Conservation (phyloP, 805 yeast species). For the Saccharomycopsis babjevae region DNA sequence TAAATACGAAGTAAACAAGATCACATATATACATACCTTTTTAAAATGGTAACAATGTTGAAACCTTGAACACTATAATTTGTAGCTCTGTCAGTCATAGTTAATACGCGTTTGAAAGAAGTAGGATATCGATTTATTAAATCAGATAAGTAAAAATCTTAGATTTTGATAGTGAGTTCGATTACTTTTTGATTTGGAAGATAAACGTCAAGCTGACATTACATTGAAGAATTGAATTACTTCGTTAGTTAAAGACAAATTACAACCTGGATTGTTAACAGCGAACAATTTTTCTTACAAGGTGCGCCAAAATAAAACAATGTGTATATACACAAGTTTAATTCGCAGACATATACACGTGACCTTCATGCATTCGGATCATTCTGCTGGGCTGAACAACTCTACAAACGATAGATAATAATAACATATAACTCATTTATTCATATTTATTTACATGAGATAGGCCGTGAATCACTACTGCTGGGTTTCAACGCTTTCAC, state of each 20-base stretch:
- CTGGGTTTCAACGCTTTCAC: neutral
- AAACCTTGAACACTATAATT: conserved; percentile 66
- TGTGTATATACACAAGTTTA: neutral
- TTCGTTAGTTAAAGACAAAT: neutral
- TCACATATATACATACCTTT: conserved; percentile 33
- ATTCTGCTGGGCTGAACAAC: neutral
- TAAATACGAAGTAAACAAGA: neutral
- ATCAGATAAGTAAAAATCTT: neutral
- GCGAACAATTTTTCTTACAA: neutral
- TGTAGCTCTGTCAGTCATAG: conserved; percentile 24
- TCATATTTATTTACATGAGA: neutral
- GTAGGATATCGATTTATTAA: neutral
- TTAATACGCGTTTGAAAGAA: neutral
- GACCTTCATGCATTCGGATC: neutral
- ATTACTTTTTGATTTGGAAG: neutral
- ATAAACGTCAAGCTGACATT: neutral
- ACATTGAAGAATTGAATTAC: neutral
- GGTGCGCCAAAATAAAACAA: neutral
- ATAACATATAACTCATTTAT: neutral
- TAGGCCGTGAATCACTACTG: neutral
- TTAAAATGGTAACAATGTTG: conserved; percentile 71
- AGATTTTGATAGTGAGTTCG: too few relatives aligned
- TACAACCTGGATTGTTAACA: neutral
- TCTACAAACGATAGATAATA: neutral
- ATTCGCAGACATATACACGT: neutral